phyloP scores from a whole-genome alignment of 1,284 basidiomycete genomes.

The Xanthoconium separans region DNA sequence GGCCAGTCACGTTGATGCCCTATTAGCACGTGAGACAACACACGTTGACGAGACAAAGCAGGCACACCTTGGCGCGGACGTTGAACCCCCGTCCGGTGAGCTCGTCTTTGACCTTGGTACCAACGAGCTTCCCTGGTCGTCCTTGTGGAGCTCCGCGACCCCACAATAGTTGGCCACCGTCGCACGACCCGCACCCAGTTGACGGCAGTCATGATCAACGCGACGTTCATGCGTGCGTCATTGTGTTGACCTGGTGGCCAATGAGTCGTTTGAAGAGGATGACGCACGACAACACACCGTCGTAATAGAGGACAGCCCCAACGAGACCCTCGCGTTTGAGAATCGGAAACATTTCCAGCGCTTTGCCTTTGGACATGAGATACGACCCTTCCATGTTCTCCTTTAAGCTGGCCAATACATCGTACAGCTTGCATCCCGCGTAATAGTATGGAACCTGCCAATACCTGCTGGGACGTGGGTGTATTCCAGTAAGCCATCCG shows the following conservation, averaged over 20 bases:
- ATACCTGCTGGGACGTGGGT: conserved; percentile 64
- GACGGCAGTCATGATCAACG: conserved; percentile 91
- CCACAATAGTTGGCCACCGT: conserved; percentile 90
- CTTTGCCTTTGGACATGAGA: conserved; percentile 91
- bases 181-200: conserved; percentile 92
- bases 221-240: conserved; percentile 97
- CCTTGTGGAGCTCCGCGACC: conserved; percentile 80
- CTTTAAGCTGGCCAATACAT: conserved; percentile 89
- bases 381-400: conserved; percentile 98
- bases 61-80: conserved; percentile 74
- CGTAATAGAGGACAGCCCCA: conserved; percentile 96
- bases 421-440: conserved; percentile 96
- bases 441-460: conserved; percentile 99
- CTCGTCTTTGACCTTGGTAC: conserved; percentile 79
- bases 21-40: conserved; percentile 24
- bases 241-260: conserved; percentile 90
- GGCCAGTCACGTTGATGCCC: conserved; percentile 97
- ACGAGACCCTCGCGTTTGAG: conserved; percentile 91
- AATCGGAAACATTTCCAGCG: conserved; percentile 95
- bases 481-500: not conserved
- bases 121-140: conserved; percentile 63
- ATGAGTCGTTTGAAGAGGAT: not conserved
- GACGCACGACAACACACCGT: conserved; percentile 54
- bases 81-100: conserved; percentile 84
- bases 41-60: not conserved